Conservation (phyloP, 257 asterid species). For the Prunella vulgaris region DNA sequence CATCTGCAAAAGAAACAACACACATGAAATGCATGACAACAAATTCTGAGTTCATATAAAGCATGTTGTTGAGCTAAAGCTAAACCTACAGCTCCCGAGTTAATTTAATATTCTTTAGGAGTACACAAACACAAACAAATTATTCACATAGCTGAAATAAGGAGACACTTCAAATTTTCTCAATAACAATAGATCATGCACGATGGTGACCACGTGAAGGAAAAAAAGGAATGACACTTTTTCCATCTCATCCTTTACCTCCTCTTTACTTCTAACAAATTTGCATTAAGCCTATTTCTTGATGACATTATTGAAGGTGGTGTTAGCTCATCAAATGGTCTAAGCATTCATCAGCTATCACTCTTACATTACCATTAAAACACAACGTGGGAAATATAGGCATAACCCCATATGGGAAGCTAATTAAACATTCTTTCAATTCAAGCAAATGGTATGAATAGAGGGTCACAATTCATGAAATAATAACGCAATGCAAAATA, state of each 20-base stretch:
- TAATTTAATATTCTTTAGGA: neutral
- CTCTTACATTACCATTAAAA: neutral
- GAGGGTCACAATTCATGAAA: too few relatives aligned
- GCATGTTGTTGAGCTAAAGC: neutral
- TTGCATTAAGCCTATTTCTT: neutral
- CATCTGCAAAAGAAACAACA: slow-evolving; percentile 41
- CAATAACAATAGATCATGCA: neutral
- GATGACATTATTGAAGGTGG: neutral
- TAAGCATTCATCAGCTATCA: neutral
- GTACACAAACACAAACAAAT: neutral
- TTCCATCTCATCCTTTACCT: neutral
- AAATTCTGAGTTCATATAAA: neutral
- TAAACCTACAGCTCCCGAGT: neutral
- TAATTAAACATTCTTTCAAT: neutral
- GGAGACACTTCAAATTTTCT: neutral
- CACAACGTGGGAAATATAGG: neutral
- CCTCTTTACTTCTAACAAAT: neutral
- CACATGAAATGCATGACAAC: neutral
- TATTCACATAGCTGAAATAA: neutral
- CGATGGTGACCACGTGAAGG: neutral
- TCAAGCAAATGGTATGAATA: neutral
- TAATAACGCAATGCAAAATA: too few relatives aligned
- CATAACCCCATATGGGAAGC: neutral
- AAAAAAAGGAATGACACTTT: neutral
- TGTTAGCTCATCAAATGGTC: neutral